Evolutionary conservation across 139 green algal genomes (phyloP).

Genomic region (Chlamydomonas sp.): DNA sequence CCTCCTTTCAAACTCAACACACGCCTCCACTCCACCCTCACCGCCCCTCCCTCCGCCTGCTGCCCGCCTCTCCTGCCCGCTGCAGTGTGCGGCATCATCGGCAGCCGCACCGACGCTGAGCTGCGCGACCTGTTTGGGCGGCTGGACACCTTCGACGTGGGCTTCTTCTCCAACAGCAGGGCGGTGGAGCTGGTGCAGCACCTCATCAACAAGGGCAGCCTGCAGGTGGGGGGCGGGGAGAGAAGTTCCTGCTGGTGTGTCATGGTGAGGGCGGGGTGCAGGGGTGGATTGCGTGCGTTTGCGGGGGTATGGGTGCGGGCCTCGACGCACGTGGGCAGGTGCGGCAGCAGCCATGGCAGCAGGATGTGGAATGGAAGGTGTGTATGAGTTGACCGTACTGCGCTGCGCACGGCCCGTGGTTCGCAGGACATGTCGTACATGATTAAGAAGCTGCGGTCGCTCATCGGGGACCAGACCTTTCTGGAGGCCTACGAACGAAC

Average conservation of each 20-base stretch:
- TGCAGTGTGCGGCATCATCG: conserved; percentile 77
- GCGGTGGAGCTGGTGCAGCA: conserved; percentile 72
- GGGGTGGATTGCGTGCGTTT: neutral
- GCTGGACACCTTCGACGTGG: conserved; percentile 79
- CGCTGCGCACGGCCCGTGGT: neutral
- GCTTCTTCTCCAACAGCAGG: conserved; percentile 89
- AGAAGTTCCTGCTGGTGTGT: conserved; percentile 15
- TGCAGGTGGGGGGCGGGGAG: conserved; percentile 62
- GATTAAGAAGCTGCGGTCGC: conserved; percentile 67
- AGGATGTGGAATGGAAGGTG: no score
- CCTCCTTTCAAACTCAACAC: neutral
- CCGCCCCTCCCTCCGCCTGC: neutral
- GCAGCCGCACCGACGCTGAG: conserved; percentile 82
- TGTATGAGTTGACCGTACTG: no score
- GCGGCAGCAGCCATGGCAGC: no score
- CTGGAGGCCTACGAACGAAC: conserved; percentile 89
- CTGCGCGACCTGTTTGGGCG: conserved; percentile 73
- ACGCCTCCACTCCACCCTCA: neutral
- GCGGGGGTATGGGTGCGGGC: no score
- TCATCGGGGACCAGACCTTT: conserved; percentile 92
- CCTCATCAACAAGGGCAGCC: conserved; percentile 74
- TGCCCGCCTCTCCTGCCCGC: neutral
- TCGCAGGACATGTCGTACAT: conserved; percentile 46
- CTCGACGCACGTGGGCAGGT: no score
- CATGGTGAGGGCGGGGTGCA: no score